These are phyloP conservation scores for Tephrocybe rancida DNA, from an alignment of 768 basidiomycete species.

Conservation along the genomic window DNA sequence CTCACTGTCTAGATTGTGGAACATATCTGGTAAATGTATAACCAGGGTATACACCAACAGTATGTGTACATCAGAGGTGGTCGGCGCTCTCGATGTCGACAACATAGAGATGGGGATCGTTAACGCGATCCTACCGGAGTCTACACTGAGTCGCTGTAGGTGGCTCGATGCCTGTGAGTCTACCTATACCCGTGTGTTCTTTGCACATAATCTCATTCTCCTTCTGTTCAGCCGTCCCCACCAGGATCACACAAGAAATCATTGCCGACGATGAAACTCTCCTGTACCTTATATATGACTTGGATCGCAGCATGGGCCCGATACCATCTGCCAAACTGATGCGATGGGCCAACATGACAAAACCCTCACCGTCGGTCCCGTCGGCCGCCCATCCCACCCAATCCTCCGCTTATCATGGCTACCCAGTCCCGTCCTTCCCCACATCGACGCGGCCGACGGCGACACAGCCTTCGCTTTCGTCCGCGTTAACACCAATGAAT, in stretches of 20 bases:
- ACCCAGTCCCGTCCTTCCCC: slow-evolving; percentile 13
- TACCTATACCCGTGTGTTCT: slow-evolving; percentile 10
- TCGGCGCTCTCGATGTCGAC: slow-evolving; percentile 50
- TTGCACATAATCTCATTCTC: slow-evolving; percentile 20
- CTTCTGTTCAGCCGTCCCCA: slow-evolving; percentile 46
- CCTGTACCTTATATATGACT: slow-evolving; percentile 66
- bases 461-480: slow-evolving; percentile 43
- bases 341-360: slow-evolving; percentile 44
- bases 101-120: slow-evolving; percentile 50
- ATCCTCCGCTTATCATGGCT: slow-evolving; percentile 17
- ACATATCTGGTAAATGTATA: slow-evolving; percentile 57
- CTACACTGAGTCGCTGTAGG: slow-evolving; percentile 62
- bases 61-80: slow-evolving; percentile 55
- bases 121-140: slow-evolving; percentile 66
- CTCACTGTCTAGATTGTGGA: slow-evolving; percentile 56
- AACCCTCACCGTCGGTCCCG: slow-evolving; percentile 4
- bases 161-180: slow-evolving; percentile 71
- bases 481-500: slow-evolving; percentile 39
- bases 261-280: slow-evolving; percentile 64
- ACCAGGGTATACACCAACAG: slow-evolving; percentile 60
- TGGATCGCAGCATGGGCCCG: slow-evolving; percentile 56
- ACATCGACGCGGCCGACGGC: slow-evolving; percentile 22
- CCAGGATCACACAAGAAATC: slow-evolving; percentile 71
- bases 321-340: slow-evolving; percentile 62
- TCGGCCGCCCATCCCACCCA: slow-evolving; percentile 6